Conservation (phyloP, 441 rosid genomes). For the Populus trichocarpa region DNA sequence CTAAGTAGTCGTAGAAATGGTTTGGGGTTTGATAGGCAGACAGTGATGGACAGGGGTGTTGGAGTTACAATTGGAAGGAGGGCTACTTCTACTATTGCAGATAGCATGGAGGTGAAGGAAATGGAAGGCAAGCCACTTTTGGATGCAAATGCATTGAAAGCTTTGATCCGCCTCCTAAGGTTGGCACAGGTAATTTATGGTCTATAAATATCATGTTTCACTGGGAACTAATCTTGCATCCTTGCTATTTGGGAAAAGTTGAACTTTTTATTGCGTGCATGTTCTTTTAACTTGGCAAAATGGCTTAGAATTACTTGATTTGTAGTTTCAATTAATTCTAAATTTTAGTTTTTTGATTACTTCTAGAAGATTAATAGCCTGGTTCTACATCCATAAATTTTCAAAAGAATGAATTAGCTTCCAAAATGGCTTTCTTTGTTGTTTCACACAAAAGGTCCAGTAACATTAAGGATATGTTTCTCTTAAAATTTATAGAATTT, state of each 20-base stretch:
- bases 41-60: conserved; percentile 94
- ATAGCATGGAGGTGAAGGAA: conserved; percentile 72
- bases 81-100: conserved; percentile 56
- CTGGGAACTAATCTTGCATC: neutral
- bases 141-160: conserved; percentile 73
- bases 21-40: conserved; percentile 87
- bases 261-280: neutral
- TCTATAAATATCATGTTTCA: conserved; percentile 14
- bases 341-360: neutral
- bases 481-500: neutral
- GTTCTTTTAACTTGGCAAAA: neutral
- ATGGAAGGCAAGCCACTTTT: conserved; percentile 89
- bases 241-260: conserved; percentile 2
- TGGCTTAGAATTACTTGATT: neutral
- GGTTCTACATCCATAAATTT: neutral
- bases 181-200: conserved; percentile 70
- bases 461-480: too few species aligned
- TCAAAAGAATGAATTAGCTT: neutral
- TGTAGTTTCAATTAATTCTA: neutral
- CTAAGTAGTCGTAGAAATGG: conserved; percentile 80
- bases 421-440: neutral
- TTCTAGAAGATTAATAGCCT: neutral
- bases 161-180: conserved; percentile 75
- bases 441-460: neutral
- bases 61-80: conserved; percentile 85